phyloP scores from a whole-genome alignment of 495 filamentous ascomycete species.

The Daldinia vernicosa region DNA sequence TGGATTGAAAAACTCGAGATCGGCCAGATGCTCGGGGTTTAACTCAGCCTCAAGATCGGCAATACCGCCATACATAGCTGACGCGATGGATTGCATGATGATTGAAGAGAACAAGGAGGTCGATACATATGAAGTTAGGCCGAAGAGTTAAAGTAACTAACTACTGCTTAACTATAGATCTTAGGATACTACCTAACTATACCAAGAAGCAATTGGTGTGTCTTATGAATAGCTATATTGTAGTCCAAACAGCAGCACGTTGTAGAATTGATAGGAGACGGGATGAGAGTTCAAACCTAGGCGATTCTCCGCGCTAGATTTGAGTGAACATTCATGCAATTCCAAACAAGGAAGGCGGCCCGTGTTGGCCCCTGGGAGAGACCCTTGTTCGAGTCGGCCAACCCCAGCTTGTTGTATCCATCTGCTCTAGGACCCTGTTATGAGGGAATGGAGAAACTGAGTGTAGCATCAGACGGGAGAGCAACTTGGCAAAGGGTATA shows the following conservation, averaged over 20 bases:
- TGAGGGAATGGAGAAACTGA: conserved; percentile 7
- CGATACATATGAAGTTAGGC: background rate
- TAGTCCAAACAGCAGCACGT: conserved; percentile 19
- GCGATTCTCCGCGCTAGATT: background rate
- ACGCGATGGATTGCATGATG: conserved; percentile 11
- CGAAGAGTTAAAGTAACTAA: background rate
- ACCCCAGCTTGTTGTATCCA: conserved; percentile 17
- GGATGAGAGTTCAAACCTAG: conserved; percentile 3
- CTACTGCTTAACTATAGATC: background rate
- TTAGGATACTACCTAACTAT: background rate
- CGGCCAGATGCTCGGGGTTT: conserved; percentile 24
- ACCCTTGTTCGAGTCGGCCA: conserved; percentile 20
- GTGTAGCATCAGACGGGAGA: conserved; percentile 1
- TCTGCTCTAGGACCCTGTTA: conserved; percentile 17
- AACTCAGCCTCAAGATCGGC: conserved; percentile 37
- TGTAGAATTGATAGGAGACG: conserved; percentile 25
- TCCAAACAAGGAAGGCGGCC: conserved; percentile 44
- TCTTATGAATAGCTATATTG: background rate
- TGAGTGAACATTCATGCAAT: conserved; percentile 32
- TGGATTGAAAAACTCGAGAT: conserved; percentile 12
- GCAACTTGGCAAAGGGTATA: conserved; percentile 6
- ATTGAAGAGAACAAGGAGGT: background rate
- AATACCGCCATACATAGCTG: conserved; percentile 10
- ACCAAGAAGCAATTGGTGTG: background rate
- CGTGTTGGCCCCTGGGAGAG: conserved; percentile 18